Conservation (phyloP, 148 eudicot genomes). For the Rhododendron kiyosumense region DNA sequence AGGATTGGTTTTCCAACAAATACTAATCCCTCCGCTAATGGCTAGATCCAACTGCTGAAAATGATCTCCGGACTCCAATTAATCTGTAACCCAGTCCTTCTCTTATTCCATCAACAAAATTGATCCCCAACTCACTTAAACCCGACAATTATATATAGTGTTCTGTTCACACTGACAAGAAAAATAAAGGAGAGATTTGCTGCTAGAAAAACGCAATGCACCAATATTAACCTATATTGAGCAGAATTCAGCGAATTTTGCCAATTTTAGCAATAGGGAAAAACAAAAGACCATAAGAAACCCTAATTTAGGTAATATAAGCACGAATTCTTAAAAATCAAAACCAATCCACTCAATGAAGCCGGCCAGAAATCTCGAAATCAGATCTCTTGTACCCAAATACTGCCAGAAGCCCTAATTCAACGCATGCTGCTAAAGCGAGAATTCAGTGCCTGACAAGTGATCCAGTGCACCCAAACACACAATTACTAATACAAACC, state of each 20-base stretch:
- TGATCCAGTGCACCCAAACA: slow-evolving; percentile 7
- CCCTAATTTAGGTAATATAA: background rate
- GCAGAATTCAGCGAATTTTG: background rate
- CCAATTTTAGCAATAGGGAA: background rate
- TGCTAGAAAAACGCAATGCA: background rate
- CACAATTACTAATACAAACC: background rate
- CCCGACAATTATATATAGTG: background rate
- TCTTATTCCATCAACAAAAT: background rate
- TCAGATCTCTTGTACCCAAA: background rate
- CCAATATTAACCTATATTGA: background rate
- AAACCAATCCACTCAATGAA: background rate
- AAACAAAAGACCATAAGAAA: background rate
- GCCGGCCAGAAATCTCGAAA: background rate
- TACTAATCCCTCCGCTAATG: background rate
- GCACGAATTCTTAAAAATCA: background rate
- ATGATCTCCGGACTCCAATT: background rate
- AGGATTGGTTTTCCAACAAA: background rate
- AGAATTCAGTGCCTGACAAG: background rate
- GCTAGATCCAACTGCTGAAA: background rate
- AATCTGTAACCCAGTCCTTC: background rate
- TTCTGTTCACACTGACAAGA: background rate
- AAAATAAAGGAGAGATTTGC: background rate
- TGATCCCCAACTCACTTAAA: no score
- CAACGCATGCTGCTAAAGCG: background rate
- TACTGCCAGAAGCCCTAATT: background rate